phyloP scores from a whole-genome alignment of 164 flowering plant species.

The Magnolia changhungtana region DNA sequence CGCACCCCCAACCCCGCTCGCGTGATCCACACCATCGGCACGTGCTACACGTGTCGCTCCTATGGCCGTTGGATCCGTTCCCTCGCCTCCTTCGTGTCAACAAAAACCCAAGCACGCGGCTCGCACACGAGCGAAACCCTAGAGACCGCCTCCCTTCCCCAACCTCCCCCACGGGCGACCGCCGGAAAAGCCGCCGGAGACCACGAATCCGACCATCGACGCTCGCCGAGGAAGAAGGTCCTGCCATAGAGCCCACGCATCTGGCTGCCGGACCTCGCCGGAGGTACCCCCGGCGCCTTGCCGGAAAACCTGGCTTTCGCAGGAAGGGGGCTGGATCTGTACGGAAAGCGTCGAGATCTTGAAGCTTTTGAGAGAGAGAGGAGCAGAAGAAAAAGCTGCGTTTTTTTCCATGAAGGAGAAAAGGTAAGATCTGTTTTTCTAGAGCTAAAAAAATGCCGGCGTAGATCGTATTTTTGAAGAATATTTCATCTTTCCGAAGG shows the following conservation, averaged over 20 bases:
- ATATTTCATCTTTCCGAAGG: not conserved
- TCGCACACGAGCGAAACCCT: constrained; percentile 40
- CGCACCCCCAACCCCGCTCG: not conserved
- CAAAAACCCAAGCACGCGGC: constrained; percentile 27
- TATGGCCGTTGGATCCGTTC: constrained; percentile 17
- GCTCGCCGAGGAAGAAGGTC: not conserved
- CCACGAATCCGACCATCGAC: not conserved
- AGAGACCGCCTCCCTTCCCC: constrained; percentile 4
- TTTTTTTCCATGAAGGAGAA: not conserved
- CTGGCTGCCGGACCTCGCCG: not conserved
- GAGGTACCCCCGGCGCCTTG: not conserved
- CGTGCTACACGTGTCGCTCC: constrained; percentile 31
- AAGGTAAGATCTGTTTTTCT: not conserved
- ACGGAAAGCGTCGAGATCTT: not conserved
- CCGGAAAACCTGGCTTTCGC: not conserved
- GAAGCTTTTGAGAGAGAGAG: not conserved
- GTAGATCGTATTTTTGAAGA: no score
- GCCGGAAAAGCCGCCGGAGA: constrained; percentile 19
- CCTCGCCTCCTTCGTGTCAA: constrained; percentile 26
- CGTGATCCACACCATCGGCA: constrained; percentile 18
- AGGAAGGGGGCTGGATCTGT: not conserved
- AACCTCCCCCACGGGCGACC: constrained; percentile 6
- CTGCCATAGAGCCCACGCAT: not conserved
- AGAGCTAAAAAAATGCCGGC: not conserved
- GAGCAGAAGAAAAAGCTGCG: not conserved